phyloP scores from a whole-genome alignment of 129 eudicot species.

The Flaveria brownii region DNA sequence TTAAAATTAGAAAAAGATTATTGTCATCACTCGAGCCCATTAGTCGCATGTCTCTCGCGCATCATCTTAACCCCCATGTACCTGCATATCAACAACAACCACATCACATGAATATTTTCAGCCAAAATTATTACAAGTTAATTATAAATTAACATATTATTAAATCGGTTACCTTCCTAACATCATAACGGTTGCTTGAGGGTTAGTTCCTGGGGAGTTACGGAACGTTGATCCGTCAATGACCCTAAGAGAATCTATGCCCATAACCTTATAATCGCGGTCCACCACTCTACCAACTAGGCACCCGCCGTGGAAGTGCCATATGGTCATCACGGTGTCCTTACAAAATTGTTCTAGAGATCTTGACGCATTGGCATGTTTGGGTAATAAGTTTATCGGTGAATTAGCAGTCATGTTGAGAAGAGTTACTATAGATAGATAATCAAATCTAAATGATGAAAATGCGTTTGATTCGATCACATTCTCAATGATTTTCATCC shows the following conservation, averaged over 20 bases:
- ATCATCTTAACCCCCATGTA: constrained; percentile 83
- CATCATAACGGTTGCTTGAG: constrained; percentile 99
- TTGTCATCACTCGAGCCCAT: not conserved
- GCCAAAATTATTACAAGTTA: too few species aligned
- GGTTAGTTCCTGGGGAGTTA: constrained; percentile 91
- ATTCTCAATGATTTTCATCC: constrained; percentile 56
- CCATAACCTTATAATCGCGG: constrained; percentile 72
- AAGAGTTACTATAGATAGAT: constrained; percentile 41
- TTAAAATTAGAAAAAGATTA: not conserved
- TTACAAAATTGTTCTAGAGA: constrained; percentile 81
- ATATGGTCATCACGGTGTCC: constrained; percentile 90
- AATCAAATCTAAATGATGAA: constrained; percentile 44
- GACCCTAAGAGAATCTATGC: constrained; percentile 69
- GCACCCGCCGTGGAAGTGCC: constrained; percentile 98
- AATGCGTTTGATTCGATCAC: constrained; percentile 74
- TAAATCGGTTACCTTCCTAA: constrained; percentile 65
- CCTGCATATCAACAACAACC: not conserved
- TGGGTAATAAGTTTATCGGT: constrained; percentile 73
- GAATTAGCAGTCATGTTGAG: constrained; percentile 72
- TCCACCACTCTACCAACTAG: constrained; percentile 81
- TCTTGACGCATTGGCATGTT: constrained; percentile 58
- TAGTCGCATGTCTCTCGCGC: constrained; percentile 45
- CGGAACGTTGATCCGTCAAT: constrained; percentile 90
- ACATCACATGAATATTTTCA: too few species aligned
- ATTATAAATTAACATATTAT: too few species aligned